phyloP scores from a whole-genome alignment of 2,329 filamentous ascomycete species.

The Fusarium napiforme region DNA sequence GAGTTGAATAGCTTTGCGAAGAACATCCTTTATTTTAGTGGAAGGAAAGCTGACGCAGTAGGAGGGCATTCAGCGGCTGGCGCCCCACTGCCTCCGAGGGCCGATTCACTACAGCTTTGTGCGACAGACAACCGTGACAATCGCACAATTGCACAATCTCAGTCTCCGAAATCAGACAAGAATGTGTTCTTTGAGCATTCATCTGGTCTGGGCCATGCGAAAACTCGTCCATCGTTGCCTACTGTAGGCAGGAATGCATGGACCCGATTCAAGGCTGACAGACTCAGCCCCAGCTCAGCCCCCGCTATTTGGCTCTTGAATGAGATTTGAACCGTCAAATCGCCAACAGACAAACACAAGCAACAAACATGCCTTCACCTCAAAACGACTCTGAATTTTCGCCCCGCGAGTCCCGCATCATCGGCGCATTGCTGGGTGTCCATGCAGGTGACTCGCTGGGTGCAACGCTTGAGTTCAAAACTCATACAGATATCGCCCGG shows the following conservation, averaged over 20 bases:
- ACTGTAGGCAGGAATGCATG: not conserved
- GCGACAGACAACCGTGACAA: not conserved
- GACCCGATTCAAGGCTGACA: not conserved
- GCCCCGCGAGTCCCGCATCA: conserved; percentile 44
- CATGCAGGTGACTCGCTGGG: conserved; percentile 61
- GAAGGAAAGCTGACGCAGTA: not conserved
- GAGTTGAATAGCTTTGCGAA: not conserved
- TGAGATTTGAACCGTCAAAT: not conserved
- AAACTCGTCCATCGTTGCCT: too few relatives aligned
- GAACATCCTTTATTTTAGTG: not conserved
- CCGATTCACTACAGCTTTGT: not conserved
- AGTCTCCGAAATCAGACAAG: too few relatives aligned
- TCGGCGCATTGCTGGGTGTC: conserved; percentile 58
- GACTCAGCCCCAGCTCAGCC: not conserved
- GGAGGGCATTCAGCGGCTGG: too few relatives aligned
- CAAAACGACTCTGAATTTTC: not conserved
- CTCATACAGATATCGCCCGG: conserved; percentile 48
- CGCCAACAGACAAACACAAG: not conserved
- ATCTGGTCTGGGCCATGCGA: not conserved
- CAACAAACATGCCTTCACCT: not conserved
- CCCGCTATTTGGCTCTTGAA: not conserved
- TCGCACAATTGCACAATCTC: too few relatives aligned
- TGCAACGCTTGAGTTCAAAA: conserved; percentile 57
- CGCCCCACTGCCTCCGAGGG: not conserved
- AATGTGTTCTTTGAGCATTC: not conserved